Conservation (phyloP, 2,329 filamentous ascomycete species). For the Curvularia verruculosa region DNA sequence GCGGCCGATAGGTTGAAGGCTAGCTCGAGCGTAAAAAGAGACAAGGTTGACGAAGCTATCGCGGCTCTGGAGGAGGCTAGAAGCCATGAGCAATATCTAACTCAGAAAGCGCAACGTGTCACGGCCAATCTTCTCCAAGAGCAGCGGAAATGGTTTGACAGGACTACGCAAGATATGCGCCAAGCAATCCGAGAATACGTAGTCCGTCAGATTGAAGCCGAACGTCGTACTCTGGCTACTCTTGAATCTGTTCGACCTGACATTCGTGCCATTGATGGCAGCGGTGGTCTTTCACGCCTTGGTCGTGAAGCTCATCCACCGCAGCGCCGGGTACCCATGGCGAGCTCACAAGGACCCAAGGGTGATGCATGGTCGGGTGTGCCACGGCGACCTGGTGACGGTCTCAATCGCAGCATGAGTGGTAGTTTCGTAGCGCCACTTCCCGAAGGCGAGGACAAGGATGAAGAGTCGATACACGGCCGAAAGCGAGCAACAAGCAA, state of each 20-base stretch:
- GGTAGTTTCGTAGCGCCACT: constrained; percentile 67
- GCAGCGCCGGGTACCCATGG: constrained; percentile 74
- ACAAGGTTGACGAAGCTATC: constrained; percentile 99
- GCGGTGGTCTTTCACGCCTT: constrained; percentile 85
- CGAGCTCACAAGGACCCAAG: constrained; percentile 90
- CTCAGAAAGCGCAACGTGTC: constrained; percentile 84
- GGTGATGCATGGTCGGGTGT: constrained; percentile 99
- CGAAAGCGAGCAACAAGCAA: constrained; percentile 57
- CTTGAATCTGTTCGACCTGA: constrained; percentile 94
- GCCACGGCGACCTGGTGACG: constrained; percentile 75
- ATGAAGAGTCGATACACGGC: constrained; percentile 54
- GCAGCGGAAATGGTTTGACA: constrained; percentile 86
- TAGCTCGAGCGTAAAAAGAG: constrained; percentile 82
- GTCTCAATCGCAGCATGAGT: constrained; percentile 77
- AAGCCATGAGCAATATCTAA: constrained; percentile 78
- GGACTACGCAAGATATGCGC: constrained; percentile 84
- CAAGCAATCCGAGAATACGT: constrained; percentile 89
- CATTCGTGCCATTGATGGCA: constrained; percentile 88
- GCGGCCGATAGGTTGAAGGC: constrained; percentile 89
- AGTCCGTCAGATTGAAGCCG: constrained; percentile 91
- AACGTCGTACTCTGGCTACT: constrained; percentile 87
- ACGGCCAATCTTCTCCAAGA: constrained; percentile 88
- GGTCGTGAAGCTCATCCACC: constrained; percentile 87
- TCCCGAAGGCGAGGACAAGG: constrained; percentile 66
- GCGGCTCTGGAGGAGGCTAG: constrained; percentile 85